A percentile compares a stretch with the other conserved stretches of the same genome.
phyloP scores from a whole-genome alignment of 768 basidiomycete species.

The Porphyrellus cyaneotinctus region DNA sequence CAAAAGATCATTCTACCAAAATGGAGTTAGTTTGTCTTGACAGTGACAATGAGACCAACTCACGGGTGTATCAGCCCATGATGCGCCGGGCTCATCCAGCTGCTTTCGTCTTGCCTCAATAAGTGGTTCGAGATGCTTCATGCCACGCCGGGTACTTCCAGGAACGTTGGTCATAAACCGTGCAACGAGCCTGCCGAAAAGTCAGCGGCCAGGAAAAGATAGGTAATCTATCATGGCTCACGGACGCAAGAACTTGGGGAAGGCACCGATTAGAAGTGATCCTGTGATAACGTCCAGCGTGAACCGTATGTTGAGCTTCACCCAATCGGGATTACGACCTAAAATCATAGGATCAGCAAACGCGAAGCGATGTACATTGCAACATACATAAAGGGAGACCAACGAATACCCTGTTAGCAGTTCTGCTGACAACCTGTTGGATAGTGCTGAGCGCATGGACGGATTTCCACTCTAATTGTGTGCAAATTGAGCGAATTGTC shows the following conservation, averaged over 20 bases:
- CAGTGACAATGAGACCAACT: not conserved
- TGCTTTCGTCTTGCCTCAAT: slow-evolving; percentile 11
- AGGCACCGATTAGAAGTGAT: slow-evolving; percentile 19
- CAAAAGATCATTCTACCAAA: slow-evolving; percentile 30
- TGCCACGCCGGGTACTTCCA: slow-evolving; percentile 3
- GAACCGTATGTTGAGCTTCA: slow-evolving; percentile 27
- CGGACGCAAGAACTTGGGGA: slow-evolving; percentile 34
- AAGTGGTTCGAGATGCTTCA: slow-evolving; percentile 25
- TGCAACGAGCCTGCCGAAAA: not conserved
- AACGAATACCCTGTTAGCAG: slow-evolving; percentile 8
- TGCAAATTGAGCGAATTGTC: no score
- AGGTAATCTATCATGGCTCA: slow-evolving; percentile 6
- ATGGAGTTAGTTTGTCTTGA: not conserved
- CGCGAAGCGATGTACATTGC: not conserved
- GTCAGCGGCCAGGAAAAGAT: not conserved
- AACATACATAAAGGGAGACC: slow-evolving; percentile 16
- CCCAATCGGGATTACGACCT: slow-evolving; percentile 29
- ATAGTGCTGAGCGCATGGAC: not conserved
- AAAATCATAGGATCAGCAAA: not conserved
- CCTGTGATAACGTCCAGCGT: slow-evolving; percentile 10
- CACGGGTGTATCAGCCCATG: not conserved
- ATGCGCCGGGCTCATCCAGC: not conserved
- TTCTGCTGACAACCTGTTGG: slow-evolving; percentile 6
- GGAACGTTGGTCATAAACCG: slow-evolving; percentile 1
- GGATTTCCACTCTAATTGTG: no score